Conservation (phyloP, 176 grass and related monocot genomes). For the Cymbopogon citratus region DNA sequence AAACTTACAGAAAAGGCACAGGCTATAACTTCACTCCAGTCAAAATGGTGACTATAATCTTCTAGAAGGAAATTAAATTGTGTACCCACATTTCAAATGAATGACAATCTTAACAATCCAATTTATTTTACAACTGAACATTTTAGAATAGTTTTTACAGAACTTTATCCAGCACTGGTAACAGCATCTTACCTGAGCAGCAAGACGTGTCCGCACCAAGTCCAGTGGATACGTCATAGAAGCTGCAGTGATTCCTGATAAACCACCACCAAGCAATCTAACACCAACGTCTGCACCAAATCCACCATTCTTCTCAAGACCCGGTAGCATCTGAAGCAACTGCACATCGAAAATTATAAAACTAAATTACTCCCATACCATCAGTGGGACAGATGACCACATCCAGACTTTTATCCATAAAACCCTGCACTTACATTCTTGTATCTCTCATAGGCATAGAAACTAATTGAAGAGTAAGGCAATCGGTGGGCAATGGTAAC, state of each 20-base stretch:
- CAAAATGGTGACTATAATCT: slow-evolving; percentile 3
- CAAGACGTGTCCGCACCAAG: slow-evolving; percentile 78
- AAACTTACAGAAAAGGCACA: neutral
- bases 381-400: neutral
- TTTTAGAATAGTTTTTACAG: neutral
- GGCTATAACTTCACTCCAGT: neutral
- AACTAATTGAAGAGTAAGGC: slow-evolving; percentile 93
- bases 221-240: slow-evolving; percentile 85
- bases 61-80: neutral
- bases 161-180: neutral
- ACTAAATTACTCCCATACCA: neutral
- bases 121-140: neutral
- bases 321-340: slow-evolving; percentile 77
- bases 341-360: slow-evolving; percentile 32
- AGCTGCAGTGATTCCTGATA: slow-evolving; percentile 93
- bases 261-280: slow-evolving; percentile 69
- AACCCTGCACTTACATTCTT: slow-evolving; percentile 50
- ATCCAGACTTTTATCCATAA: neutral
- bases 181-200: slow-evolving; percentile 67
- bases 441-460: slow-evolving; percentile 84
- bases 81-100: neutral
- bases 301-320: slow-evolving; percentile 55
- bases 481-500: slow-evolving; percentile 89
- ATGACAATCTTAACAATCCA: neutral
- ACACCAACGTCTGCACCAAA: slow-evolving; percentile 67